These are phyloP conservation scores for Vigna angularis DNA, from an alignment of 306 rosid species.

Conservation along the genomic window DNA sequence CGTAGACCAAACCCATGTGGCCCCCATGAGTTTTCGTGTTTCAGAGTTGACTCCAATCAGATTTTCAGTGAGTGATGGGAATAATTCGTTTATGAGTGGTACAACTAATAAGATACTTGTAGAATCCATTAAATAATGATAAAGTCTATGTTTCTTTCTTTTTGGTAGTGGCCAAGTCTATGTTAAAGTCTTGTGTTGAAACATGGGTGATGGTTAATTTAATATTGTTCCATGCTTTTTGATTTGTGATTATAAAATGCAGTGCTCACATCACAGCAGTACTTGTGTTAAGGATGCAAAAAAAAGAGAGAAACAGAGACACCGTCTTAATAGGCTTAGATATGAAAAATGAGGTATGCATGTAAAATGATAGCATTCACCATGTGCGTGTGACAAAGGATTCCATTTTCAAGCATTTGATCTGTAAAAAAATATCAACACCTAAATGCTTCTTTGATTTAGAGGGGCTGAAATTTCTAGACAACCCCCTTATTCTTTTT, in stretches of 20 bases:
- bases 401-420: background rate
- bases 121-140: background rate
- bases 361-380: background rate
- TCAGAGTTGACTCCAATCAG: conserved; percentile 13
- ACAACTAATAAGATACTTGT: background rate
- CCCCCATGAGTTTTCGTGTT: conserved; percentile 11
- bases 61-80: conserved; percentile 7
- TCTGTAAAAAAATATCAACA: background rate
- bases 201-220: background rate
- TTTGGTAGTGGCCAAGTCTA: background rate
- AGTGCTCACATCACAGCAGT: background rate
- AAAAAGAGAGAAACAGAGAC: background rate
- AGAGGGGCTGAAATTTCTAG: background rate
- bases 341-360: background rate
- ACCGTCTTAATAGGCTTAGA: background rate
- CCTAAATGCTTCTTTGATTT: background rate
- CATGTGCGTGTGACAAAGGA: background rate
- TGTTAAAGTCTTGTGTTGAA: background rate
- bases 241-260: background rate
- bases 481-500: background rate
- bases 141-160: background rate
- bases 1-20: conserved; percentile 7
- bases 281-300: background rate
- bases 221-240: background rate
- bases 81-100: conserved; percentile 8